Percentiles rank a stretch among this genome's conserved stretches.
These are phyloP conservation scores for Betula pendula DNA, from an alignment of 306 rosid species.

Conservation along the genomic window DNA sequence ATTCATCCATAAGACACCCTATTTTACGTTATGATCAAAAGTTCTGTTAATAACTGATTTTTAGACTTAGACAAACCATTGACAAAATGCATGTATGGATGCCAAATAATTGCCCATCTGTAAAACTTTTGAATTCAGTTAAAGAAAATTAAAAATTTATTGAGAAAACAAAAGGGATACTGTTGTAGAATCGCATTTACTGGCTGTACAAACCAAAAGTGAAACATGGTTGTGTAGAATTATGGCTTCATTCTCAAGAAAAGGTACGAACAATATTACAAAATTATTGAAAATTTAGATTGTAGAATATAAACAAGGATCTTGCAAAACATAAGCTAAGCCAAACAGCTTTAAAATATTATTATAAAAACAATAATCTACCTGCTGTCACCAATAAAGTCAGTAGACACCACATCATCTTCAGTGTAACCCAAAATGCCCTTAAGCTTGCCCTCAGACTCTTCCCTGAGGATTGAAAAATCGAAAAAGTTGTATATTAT, in stretches of 20 bases:
- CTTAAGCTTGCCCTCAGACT: constrained; percentile 82
- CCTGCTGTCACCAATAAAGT: constrained; percentile 92
- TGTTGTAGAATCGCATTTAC: background rate
- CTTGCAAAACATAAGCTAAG: background rate
- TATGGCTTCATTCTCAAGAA: background rate
- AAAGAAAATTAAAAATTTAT: background rate
- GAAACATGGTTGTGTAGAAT: background rate
- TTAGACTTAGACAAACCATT: background rate
- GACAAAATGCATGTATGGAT: background rate
- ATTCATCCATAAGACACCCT: too few species aligned
- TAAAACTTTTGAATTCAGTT: too few species aligned
- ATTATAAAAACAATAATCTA: constrained; percentile 23
- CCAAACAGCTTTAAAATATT: background rate
- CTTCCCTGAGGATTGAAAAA: constrained; percentile 53
- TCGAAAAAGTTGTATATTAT: background rate
- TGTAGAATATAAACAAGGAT: background rate
- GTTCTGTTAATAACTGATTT: too few species aligned
- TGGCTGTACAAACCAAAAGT: background rate
- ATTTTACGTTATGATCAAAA: too few species aligned
- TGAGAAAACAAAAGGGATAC: background rate
- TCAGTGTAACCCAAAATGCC: constrained; percentile 91
- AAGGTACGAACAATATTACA: background rate
- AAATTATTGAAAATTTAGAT: background rate
- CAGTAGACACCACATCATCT: constrained; percentile 86
- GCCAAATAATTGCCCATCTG: background rate